Evolutionary conservation across 345 rosid genomes (phyloP).

Genomic region (Citrus medica): DNA sequence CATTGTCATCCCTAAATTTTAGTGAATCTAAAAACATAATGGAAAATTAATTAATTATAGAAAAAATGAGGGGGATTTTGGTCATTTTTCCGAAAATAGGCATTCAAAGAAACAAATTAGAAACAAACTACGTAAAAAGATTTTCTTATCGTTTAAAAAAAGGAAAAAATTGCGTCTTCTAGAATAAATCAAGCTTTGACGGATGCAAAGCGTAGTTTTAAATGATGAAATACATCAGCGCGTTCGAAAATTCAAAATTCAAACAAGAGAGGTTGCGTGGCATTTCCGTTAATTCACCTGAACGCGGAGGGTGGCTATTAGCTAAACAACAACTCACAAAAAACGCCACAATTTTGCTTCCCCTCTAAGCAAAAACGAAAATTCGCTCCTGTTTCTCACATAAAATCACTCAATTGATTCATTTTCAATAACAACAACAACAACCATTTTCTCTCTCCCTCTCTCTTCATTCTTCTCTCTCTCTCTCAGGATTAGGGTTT

Average conservation of each 20-base stretch:
- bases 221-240: neutral
- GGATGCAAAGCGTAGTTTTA: neutral
- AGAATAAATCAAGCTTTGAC: neutral
- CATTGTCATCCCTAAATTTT: no score
- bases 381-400: neutral
- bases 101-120: neutral
- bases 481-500: conserved; percentile 6
- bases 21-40: neutral
- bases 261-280: conserved; percentile 23
- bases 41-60: no score
- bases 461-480: neutral
- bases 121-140: no score
- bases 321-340: neutral
- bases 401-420: neutral
- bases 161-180: neutral
- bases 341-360: conserved; percentile 17
- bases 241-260: conserved; percentile 4
- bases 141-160: no score
- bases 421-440: neutral
- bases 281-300: conserved; percentile 27
- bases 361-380: conserved; percentile 21
- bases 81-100: neutral
- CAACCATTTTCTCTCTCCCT: neutral
- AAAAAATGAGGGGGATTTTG: neutral
- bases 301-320: conserved; percentile 18